Evolutionary conservation across 2,329 filamentous ascomycete genomes (phyloP).

Genomic region (Emmonsiellopsis sp.): DNA sequence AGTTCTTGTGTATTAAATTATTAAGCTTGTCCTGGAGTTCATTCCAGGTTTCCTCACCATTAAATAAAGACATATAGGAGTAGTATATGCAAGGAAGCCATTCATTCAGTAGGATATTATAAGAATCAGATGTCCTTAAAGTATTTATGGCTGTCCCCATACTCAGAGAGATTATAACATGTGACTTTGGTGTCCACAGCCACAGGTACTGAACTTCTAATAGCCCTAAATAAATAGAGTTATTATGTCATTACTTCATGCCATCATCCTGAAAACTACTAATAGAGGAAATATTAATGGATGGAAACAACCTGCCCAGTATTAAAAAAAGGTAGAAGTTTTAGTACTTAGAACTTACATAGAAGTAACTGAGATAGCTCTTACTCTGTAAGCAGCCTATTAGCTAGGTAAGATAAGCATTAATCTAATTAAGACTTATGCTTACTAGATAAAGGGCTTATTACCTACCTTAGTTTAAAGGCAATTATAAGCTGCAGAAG

Average conservation of each 20-base stretch:
- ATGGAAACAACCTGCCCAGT: background rate
- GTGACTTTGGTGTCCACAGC: background rate
- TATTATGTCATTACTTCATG: background rate
- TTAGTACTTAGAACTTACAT: background rate
- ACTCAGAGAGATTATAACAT: background rate
- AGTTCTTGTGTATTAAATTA: background rate
- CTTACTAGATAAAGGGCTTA: slow-evolving; percentile 2
- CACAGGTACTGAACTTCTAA: slow-evolving; percentile 3
- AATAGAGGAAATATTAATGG: background rate
- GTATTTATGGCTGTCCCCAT: background rate
- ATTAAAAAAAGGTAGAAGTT: background rate
- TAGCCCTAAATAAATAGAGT: background rate
- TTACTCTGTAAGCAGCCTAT: background rate
- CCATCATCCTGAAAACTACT: background rate
- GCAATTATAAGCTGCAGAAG: slow-evolving; percentile 1
- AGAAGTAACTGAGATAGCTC: background rate
- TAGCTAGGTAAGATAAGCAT: background rate
- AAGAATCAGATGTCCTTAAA: background rate
- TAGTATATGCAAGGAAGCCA: background rate
- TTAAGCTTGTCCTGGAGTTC: background rate
- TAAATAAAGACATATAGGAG: background rate
- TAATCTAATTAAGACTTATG: background rate
- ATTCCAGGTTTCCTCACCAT: background rate
- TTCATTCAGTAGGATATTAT: background rate
- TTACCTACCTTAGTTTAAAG: background rate